Evolutionary conservation across 495 filamentous ascomycete species (phyloP).

Genomic region (Hypoxylon lienhwacheense): DNA sequence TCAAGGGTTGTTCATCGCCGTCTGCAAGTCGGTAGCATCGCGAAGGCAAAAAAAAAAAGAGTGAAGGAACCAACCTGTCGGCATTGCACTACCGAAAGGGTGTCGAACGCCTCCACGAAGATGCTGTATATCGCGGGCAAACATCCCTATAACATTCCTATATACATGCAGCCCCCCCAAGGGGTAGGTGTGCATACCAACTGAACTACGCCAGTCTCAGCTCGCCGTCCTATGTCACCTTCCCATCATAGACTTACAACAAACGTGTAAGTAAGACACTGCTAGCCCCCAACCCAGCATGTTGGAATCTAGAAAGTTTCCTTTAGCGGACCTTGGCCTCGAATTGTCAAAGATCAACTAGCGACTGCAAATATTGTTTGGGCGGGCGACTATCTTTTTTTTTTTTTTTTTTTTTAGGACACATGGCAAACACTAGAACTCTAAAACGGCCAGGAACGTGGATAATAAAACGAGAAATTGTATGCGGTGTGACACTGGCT

Average conservation of each 20-base stretch:
- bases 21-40: conserved; percentile 21
- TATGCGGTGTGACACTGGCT: too few relatives aligned
- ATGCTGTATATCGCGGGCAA: conserved; percentile 20
- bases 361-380: too few relatives aligned
- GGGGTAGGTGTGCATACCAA: conserved; percentile 23
- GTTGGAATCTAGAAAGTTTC: neutral
- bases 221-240: conserved; percentile 19
- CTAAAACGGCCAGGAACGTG: too few relatives aligned
- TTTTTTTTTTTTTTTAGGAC: too few relatives aligned
- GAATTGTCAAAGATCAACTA: too few relatives aligned
- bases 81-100: conserved; percentile 6
- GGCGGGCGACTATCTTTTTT: too few relatives aligned
- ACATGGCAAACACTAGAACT: too few relatives aligned
- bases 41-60: conserved; percentile 3
- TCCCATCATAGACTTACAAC: conserved; percentile 21
- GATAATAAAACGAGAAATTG: too few relatives aligned
- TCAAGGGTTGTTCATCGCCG: neutral
- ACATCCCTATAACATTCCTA: neutral
- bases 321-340: conserved; percentile 3
- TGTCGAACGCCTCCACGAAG: conserved; percentile 5
- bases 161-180: conserved; percentile 24
- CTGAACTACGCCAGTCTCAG: conserved; percentile 14
- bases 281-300: conserved; percentile 20
- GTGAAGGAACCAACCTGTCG: conserved; percentile 17
- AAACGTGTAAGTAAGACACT: conserved; percentile 2